Base-by-base conservation (phyloP, 345 rosid species). In the Abelmoschus esculentus region DNA sequence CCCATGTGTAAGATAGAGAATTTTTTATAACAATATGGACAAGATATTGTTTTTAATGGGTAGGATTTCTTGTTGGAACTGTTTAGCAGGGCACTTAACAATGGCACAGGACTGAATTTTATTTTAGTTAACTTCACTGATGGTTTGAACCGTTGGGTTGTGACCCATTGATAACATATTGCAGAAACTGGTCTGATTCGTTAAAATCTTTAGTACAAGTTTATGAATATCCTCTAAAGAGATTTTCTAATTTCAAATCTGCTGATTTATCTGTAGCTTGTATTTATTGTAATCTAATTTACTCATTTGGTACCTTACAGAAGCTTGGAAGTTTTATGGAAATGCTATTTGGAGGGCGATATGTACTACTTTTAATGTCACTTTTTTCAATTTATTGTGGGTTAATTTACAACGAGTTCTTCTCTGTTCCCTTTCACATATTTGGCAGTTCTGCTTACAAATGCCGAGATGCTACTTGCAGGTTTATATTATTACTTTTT, bases 271-370 rank as follows among this genome's bases (percentile, higher is more conserved):
- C 22, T 22, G 7, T 55, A 34, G 6, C 32, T 13, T 56, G 63
- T 75, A 36, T 44, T 46, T 61, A 11, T 36, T 64, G 56, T 38
- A 57, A 53, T 18, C 66, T 60, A 38, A 61, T 60, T 57, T 34
- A 34, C 57, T 12, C 46, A 42, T 73, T 66, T 38, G 31, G 59
- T 50, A 70, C 56, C 70, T 82, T 62, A 69, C 86, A 93, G 98
- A 93, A 89, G 89, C 96, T 87, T 49, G 98, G 98, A 78, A 93
- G 97, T 88, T 93, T 91, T 82, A 93, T 93, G 97, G 98, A 91
- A 82, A 86, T 93, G 96, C 86, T 91, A 66, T 93, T 91, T 75
- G 96, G 97, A 8, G 98, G 98, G 46, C 96, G 97, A 71, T 93
- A 93, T 81, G 83, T 86, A 62, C 87, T 93, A 64, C 91, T 93